These are phyloP conservation scores for Chrysosporium keratinophilum DNA, from an alignment of 2,329 filamentous ascomycete species.

Conservation along the genomic window DNA sequence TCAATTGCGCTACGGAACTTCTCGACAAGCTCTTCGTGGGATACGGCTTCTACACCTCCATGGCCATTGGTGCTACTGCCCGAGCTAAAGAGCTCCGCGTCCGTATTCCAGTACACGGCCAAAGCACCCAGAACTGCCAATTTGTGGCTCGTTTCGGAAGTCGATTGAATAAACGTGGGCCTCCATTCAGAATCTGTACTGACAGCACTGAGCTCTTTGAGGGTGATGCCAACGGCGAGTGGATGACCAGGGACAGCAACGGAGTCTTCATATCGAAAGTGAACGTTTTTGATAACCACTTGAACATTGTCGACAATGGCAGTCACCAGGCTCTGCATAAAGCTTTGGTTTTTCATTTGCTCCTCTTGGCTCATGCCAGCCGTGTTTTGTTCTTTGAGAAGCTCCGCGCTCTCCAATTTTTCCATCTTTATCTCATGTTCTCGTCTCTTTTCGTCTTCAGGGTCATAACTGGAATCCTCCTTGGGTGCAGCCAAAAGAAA, in stretches of 20 bases:
- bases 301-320: conserved; percentile 98
- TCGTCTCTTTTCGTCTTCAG: conserved; percentile 80
- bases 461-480: conserved; percentile 86
- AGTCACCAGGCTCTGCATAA: conserved; percentile 85
- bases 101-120: conserved; percentile 97
- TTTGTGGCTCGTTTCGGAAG: conserved; percentile 76
- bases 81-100: conserved; percentile 70
- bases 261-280: conserved; percentile 95
- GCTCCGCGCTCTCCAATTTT: conserved; percentile 89
- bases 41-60: conserved; percentile 47
- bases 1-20: conserved; percentile 72
- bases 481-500: conserved; percentile 90
- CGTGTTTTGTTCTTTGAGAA: conserved; percentile 83
- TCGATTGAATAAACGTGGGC: conserved; percentile 89
- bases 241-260: conserved; percentile 91
- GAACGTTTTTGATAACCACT: conserved; percentile 95
- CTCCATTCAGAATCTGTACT: conserved; percentile 94
- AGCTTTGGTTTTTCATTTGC: conserved; percentile 94
- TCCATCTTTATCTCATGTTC: conserved; percentile 95
- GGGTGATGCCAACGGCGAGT: conserved; percentile 81
- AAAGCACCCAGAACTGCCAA: conserved; percentile 80
- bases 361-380: conserved; percentile 92
- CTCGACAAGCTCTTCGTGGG: conserved; percentile 63
- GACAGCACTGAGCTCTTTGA: conserved; percentile 93
- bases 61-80: conserved; percentile 60